Conservation (phyloP, 2,329 filamentous ascomycete genomes). For the Botrytis aclada region DNA sequence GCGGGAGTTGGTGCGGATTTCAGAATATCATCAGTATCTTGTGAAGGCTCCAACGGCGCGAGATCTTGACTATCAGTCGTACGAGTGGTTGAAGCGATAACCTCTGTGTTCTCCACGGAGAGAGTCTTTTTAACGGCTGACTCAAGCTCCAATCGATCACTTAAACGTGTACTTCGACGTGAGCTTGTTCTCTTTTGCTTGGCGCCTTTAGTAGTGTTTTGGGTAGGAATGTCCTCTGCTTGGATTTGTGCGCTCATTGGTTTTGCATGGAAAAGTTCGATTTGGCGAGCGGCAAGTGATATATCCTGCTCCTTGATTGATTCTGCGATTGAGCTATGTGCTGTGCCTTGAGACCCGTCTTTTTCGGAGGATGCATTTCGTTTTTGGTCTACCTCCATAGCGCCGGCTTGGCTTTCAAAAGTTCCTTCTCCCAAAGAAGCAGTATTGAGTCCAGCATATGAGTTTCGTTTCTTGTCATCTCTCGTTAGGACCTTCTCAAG, state of each 20-base stretch:
- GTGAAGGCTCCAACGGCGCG: neutral
- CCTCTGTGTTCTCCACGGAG: neutral
- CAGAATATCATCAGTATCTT: neutral
- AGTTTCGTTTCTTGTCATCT: neutral
- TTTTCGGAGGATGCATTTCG: neutral
- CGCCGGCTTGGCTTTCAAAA: too few species aligned
- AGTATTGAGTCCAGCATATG: neutral
- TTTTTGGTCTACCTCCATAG: neutral
- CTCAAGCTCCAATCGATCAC: slow-evolving; percentile 1
- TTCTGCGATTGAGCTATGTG: too few species aligned
- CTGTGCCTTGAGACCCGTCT: neutral
- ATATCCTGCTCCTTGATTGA: neutral
- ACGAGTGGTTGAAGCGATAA: neutral
- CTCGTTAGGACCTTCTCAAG: neutral
- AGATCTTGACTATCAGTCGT: neutral
- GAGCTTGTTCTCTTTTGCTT: slow-evolving; percentile 12
- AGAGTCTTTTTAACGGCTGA: neutral
- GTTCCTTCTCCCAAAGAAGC: neutral
- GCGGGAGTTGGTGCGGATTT: neutral
- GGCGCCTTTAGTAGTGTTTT: neutral
- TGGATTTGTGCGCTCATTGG: neutral
- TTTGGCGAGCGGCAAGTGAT: too few species aligned
- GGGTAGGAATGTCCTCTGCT: neutral
- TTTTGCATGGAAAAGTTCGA: neutral
- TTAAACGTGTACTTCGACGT: slow-evolving; percentile 9